Base-by-base conservation (phyloP, 208 protist genomes). In the Borovskyia barvae region DNA sequence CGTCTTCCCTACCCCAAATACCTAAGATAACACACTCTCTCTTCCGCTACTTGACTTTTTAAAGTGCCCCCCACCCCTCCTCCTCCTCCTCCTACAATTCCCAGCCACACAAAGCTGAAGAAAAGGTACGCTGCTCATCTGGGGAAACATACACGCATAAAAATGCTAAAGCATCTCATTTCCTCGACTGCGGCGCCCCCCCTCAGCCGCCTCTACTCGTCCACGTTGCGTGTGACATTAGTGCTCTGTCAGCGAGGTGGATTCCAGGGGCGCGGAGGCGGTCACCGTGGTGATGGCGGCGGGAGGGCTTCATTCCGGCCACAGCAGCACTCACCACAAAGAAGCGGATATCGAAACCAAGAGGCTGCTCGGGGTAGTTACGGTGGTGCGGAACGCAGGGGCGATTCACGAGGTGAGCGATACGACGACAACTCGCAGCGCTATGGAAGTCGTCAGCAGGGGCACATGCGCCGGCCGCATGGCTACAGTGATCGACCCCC, bases 221-320 rank as follows among this genome's bases (percentile, higher is more conserved):
- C n/a, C n/a, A n/a, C n/a, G n/a, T n/a, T n/a, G n/a, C n/a, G n/a
- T n/a, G n/a, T n/a, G n/a, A n/a, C n/a, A n/a, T n/a, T 25, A 5
- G 25, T 50, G 14, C 28, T 32, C 3, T 24, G 36, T 33, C 63
- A 70, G 46, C 54, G 53, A 45, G 63, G 63, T 1, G 22, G 35
- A 8, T 30, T 37, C 52, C 39, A 47, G 24, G 47, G 54, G 3
- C 22, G 47, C 29, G 53, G 47, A 15, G 30, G 54, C 41, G 36
- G 30, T 58, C 37, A 28, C 6, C 1, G 9, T 28, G 17, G 37
- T 8, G 39, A 28, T 19, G 53, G 39, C 17, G 54, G 48, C 29
- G 36, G 37, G 46, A n/a, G 11, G 24, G 9, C 54, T 29, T 30
- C 48, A 58, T 19, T 26, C 28, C 54, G 36, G 26, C 35, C 8